These are phyloP conservation scores for Pilasporangium apinafurcum DNA, from an alignment of 352 stramenopile genomes.

Conservation along the genomic window DNA sequence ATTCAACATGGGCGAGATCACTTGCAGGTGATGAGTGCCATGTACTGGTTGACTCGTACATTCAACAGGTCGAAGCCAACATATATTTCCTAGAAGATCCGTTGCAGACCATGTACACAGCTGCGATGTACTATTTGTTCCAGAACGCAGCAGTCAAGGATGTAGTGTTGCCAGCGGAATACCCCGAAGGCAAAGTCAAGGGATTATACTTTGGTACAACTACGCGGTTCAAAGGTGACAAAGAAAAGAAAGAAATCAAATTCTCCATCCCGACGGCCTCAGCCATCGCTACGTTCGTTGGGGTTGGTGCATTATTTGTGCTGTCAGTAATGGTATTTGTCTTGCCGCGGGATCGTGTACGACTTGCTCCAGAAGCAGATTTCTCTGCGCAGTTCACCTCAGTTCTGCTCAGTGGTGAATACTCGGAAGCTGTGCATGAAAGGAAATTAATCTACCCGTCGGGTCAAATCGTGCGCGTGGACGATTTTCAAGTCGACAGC, in stretches of 20 bases:
- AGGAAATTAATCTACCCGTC: conserved; percentile 13
- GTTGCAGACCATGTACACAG: conserved; percentile 38
- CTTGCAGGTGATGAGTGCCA: conserved; percentile 25
- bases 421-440: conserved; percentile 22
- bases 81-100: conserved; percentile 34
- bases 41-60: conserved; percentile 36
- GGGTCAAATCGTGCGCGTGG: conserved; percentile 17
- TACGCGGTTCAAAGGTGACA: conserved; percentile 24
- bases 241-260: conserved; percentile 36
- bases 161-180: conserved; percentile 1
- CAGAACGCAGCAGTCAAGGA: conserved; percentile 27
- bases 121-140: conserved; percentile 45
- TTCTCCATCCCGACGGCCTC: conserved; percentile 33
- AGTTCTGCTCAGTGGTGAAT: conserved; percentile 27
- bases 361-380: conserved; percentile 16
- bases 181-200: not conserved
- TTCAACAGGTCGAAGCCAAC: conserved; percentile 33
- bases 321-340: conserved; percentile 15
- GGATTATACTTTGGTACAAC: not conserved
- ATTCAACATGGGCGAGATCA: conserved; percentile 2
- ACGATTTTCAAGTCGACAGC: conserved; percentile 35
- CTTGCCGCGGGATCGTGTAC: conserved; percentile 25
- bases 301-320: conserved; percentile 21
- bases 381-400: conserved; percentile 20
- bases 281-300: conserved; percentile 31